These are phyloP conservation scores for Talaromyces funiculosus DNA, from an alignment of 2,329 filamentous ascomycete species.

Conservation along the genomic window DNA sequence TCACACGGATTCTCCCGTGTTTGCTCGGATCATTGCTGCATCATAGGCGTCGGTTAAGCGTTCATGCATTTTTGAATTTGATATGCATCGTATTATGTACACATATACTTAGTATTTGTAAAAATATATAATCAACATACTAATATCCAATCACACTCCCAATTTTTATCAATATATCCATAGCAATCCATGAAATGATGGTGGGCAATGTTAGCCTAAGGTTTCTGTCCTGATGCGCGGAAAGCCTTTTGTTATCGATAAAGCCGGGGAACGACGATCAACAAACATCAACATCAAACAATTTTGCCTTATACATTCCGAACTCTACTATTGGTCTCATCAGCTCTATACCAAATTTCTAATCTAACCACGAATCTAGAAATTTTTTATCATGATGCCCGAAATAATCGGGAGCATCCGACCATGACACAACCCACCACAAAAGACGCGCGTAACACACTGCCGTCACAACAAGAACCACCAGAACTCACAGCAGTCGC, in stretches of 20 bases:
- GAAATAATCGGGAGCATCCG: not conserved
- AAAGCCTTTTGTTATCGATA: conserved; percentile 1
- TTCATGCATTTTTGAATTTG: not conserved
- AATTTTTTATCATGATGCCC: not conserved
- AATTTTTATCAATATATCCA: not conserved
- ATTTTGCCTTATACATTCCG: not conserved
- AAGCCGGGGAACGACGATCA: not conserved
- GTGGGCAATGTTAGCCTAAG: not conserved
- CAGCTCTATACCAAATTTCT: not conserved
- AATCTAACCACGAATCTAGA: not conserved
- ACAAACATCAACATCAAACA: conserved; percentile 3
- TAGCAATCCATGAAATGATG: not conserved
- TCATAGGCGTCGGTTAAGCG: not conserved
- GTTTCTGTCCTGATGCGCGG: not conserved
- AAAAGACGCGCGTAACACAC: conserved; percentile 1
- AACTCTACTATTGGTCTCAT: no score
- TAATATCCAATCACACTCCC: not conserved
- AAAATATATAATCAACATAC: not conserved
- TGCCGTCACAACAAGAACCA: not conserved
- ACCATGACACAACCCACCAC: not conserved
- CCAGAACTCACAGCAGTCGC: conserved; percentile 33
- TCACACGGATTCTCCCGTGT: not conserved
- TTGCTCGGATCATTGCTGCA: not conserved
- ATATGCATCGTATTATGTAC: not conserved
- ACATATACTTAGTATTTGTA: not conserved